A percentile compares a stretch with the other conserved stretches of the same genome.
Conservation (phyloP, 2,329 filamentous ascomycete genomes). For the Arthrobotrys conoides region DNA sequence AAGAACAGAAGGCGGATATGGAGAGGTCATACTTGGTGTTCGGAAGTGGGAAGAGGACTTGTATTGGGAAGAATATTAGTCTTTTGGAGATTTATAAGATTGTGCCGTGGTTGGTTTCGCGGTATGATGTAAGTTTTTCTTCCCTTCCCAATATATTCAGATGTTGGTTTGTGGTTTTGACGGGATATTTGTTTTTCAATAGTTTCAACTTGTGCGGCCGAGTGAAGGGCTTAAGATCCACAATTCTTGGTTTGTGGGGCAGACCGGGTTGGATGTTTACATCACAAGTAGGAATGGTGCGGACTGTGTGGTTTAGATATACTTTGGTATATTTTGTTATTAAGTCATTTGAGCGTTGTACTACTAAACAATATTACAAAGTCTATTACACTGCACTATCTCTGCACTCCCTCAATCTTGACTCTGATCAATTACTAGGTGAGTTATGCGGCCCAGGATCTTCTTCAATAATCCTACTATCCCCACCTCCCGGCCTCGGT, state of each 20-base stretch:
- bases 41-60: conserved; percentile 71
- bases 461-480: background rate
- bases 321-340: background rate
- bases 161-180: no score
- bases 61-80: conserved; percentile 75
- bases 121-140: conserved; percentile 71
- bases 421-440: background rate
- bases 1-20: conserved; percentile 69
- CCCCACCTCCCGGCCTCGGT: background rate
- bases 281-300: conserved; percentile 35
- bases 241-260: conserved; percentile 77
- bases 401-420: no score
- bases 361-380: no score
- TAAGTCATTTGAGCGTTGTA: background rate
- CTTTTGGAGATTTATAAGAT: conserved; percentile 76
- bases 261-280: conserved; percentile 65
- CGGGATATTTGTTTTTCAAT: background rate
- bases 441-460: background rate
- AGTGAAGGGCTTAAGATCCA: conserved; percentile 73
- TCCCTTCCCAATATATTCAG: no score
- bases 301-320: background rate
- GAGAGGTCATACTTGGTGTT: conserved; percentile 71
- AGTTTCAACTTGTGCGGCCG: conserved; percentile 73
- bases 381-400: no score
- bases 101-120: conserved; percentile 74